phyloP scores from a whole-genome alignment of 108 stramenopile species.

The Skeletonema menzelii region DNA sequence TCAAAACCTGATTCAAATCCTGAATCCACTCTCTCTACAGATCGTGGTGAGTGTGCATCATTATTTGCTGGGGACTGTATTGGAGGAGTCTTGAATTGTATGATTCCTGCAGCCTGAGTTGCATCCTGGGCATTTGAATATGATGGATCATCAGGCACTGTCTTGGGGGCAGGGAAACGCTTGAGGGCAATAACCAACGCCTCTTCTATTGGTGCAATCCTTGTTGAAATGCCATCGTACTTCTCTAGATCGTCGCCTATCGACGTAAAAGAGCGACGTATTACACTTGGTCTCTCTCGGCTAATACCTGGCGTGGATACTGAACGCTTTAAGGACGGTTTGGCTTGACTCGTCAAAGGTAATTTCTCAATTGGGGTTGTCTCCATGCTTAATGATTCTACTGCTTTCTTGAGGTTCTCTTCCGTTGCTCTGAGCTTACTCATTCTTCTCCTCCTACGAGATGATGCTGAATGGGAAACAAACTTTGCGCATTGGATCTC shows the following conservation, averaged over 20 bases:
- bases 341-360: background rate
- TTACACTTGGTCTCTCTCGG: background rate
- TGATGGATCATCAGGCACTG: background rate
- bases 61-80: background rate
- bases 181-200: constrained; percentile 5
- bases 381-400: constrained; percentile 4
- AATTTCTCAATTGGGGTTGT: background rate
- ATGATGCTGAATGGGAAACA: constrained; percentile 21
- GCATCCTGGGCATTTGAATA: background rate
- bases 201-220: constrained; percentile 3
- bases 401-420: constrained; percentile 14
- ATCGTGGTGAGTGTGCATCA: background rate
- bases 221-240: background rate
- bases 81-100: background rate
- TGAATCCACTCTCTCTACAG: background rate
- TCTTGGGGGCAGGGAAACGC: constrained; percentile 12
- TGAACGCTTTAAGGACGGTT: background rate
- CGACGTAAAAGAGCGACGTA: constrained; percentile 16
- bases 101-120: background rate
- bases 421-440: background rate
- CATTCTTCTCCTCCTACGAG: constrained; percentile 11
- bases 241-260: constrained; percentile 8
- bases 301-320: background rate
- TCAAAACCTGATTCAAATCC: too few species aligned
- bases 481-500: constrained; percentile 21